Percentiles rank a stretch among this genome's conserved stretches.
Evolutionary conservation across 305 asterid genomes (phyloP).

Genomic region (Fraxinus latifolia): DNA sequence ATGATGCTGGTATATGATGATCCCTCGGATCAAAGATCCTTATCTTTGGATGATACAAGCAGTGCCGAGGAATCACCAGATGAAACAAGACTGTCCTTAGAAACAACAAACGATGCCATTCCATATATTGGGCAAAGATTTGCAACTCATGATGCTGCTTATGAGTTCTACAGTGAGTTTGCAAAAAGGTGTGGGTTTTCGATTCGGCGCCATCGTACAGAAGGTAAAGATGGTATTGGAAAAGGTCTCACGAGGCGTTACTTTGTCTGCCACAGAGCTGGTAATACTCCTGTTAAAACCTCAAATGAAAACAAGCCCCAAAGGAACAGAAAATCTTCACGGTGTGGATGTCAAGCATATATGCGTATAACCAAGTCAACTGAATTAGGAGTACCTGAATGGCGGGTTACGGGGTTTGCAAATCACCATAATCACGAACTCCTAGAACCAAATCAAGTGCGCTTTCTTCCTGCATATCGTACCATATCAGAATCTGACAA

Average conservation of each 20-base stretch:
- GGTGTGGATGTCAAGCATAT: constrained; percentile 96
- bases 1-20: constrained; percentile 80
- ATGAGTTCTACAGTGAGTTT: constrained; percentile 76
- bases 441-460: constrained; percentile 90
- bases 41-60: constrained; percentile 77
- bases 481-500: constrained; percentile 85
- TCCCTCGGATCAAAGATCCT: constrained; percentile 76
- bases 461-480: constrained; percentile 96
- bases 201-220: constrained; percentile 88
- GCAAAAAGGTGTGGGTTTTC: constrained; percentile 89
- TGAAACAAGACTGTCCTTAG: constrained; percentile 60
- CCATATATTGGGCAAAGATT: constrained; percentile 86
- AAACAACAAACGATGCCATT: constrained; percentile 46
- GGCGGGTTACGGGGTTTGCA: constrained; percentile 88
- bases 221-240: constrained; percentile 92
- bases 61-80: constrained; percentile 88
- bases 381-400: constrained; percentile 73
- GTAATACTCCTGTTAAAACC: constrained; percentile 76
- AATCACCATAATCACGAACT: constrained; percentile 96
- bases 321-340: constrained; percentile 84
- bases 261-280: constrained; percentile 97
- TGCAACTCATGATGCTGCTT: constrained; percentile 79
- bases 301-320: constrained; percentile 68
- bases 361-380: constrained; percentile 87
- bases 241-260: constrained; percentile 94